phyloP scores from a whole-genome alignment of 768 basidiomycete species.

The Boletus pseudopeckii region DNA sequence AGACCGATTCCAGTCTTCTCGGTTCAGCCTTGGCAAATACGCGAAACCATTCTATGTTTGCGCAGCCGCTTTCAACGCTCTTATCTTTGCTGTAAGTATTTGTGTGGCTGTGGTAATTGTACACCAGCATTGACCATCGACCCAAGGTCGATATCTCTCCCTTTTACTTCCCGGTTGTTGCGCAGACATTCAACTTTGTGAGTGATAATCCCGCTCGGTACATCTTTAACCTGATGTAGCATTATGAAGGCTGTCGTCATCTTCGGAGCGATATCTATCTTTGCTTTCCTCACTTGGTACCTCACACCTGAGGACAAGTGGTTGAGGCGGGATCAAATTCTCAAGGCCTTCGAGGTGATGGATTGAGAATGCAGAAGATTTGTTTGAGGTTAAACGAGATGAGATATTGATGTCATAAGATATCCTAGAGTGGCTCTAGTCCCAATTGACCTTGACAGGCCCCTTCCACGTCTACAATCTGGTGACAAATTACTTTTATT shows the following conservation, averaged over 20 bases:
- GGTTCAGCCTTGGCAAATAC: slow-evolving; percentile 67
- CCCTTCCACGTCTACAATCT: slow-evolving; percentile 76
- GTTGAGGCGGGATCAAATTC: slow-evolving; percentile 63
- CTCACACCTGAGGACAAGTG: slow-evolving; percentile 77
- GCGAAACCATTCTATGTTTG: slow-evolving; percentile 66
- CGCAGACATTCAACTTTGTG: slow-evolving; percentile 82
- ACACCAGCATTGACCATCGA: slow-evolving; percentile 2
- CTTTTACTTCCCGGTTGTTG: slow-evolving; percentile 79
- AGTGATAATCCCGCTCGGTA: slow-evolving; percentile 29
- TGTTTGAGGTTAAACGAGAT: neutral
- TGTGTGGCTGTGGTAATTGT: neutral
- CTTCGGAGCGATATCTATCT: slow-evolving; percentile 73
- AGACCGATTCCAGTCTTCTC: slow-evolving; percentile 65
- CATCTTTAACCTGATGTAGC: slow-evolving; percentile 8
- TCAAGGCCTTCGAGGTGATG: slow-evolving; percentile 43
- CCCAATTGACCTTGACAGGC: slow-evolving; percentile 72
- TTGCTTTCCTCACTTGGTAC: slow-evolving; percentile 75
- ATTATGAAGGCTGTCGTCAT: slow-evolving; percentile 66
- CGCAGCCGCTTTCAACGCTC: slow-evolving; percentile 65
- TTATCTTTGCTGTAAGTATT: slow-evolving; percentile 68
- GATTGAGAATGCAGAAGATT: slow-evolving; percentile 7
- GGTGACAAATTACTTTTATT: neutral
- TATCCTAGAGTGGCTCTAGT: slow-evolving; percentile 46
- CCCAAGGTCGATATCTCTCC: slow-evolving; percentile 77
- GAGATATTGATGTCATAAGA: slow-evolving; percentile 1